These are phyloP conservation scores for Colletotrichum tanaceti DNA, from an alignment of 2,329 filamentous ascomycete species.

Conservation along the genomic window DNA sequence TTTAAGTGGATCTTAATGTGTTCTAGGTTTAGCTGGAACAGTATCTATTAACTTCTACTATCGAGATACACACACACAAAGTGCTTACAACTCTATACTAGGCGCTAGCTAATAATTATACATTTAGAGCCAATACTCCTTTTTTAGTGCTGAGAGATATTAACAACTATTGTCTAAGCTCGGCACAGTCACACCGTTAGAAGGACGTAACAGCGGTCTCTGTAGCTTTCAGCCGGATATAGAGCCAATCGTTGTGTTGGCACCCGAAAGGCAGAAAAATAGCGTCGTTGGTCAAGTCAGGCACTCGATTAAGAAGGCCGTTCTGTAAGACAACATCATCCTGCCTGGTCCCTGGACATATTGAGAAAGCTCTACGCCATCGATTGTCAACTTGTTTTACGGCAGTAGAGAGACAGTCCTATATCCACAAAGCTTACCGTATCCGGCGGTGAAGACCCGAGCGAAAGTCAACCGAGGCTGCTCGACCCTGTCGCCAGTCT, in stretches of 20 bases:
- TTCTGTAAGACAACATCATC: slow-evolving; percentile 19
- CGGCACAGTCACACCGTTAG: no score
- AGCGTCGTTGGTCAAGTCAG: slow-evolving; percentile 12
- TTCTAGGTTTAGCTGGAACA: no score
- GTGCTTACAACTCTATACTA: no score
- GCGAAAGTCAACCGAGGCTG: slow-evolving; percentile 28
- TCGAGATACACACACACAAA: no score
- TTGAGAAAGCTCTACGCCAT: background rate
- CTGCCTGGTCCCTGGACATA: slow-evolving; percentile 22
- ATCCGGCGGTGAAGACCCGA: slow-evolving; percentile 15
- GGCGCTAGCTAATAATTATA: no score
- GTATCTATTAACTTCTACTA: no score
- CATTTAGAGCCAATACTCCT: no score
- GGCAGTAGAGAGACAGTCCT: fast-evolving
- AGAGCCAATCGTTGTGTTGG: background rate
- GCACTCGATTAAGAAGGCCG: slow-evolving; percentile 21
- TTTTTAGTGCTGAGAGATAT: no score
- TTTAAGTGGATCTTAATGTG: no score
- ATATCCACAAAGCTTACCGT: background rate
- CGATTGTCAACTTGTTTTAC: background rate
- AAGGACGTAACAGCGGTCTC: no score
- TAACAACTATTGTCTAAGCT: no score
- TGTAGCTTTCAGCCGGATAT: background rate
- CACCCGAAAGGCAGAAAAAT: slow-evolving; percentile 19
- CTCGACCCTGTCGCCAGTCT: slow-evolving; percentile 28